Evolutionary conservation across 2,329 filamentous ascomycete species (phyloP).

Genomic region (Scopulariopsis brevicaulis): DNA sequence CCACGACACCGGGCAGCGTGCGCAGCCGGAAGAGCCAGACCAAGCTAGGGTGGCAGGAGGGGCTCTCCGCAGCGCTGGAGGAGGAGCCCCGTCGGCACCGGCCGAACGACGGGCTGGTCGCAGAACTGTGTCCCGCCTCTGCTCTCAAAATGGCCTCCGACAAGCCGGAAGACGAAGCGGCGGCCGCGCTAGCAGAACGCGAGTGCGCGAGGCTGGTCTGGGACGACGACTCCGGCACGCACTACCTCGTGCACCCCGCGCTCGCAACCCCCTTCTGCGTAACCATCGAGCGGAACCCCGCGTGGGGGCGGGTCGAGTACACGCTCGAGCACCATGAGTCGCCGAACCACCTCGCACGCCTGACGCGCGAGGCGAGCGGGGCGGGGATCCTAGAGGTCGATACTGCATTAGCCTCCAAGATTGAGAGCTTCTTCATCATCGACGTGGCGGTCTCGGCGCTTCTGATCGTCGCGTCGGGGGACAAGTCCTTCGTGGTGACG

Average conservation of each 20-base stretch:
- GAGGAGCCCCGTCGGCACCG: slow-evolving; percentile 38
- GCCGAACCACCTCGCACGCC: slow-evolving; percentile 45
- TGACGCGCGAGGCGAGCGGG: slow-evolving; percentile 49
- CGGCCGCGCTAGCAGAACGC: slow-evolving; percentile 51
- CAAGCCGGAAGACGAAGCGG: slow-evolving; percentile 32
- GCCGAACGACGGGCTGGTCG: slow-evolving; percentile 53
- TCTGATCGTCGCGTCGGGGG: slow-evolving; percentile 44
- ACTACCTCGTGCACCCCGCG: slow-evolving; percentile 53
- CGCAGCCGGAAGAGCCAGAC: slow-evolving; percentile 16
- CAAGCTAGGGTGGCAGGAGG: slow-evolving; percentile 44
- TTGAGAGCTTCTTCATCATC: slow-evolving; percentile 49
- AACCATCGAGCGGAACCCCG: slow-evolving; percentile 43
- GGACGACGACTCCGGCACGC: slow-evolving; percentile 47
- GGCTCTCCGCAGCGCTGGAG: slow-evolving; percentile 46
- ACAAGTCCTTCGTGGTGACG: slow-evolving; percentile 33
- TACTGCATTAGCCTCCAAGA: slow-evolving; percentile 45
- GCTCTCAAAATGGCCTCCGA: slow-evolving; percentile 53
- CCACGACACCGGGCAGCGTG: slow-evolving; percentile 11
- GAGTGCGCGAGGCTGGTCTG: slow-evolving; percentile 65
- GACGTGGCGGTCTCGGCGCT: slow-evolving; percentile 52
- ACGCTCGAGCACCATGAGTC: slow-evolving; percentile 54
- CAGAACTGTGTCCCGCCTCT: slow-evolving; percentile 55
- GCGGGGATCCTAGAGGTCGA: slow-evolving; percentile 50
- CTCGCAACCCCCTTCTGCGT: slow-evolving; percentile 53
- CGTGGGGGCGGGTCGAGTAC: slow-evolving; percentile 52